Base-by-base conservation (phyloP, 2,329 filamentous ascomycete species). In the Rhinocladiella mackenziei region DNA sequence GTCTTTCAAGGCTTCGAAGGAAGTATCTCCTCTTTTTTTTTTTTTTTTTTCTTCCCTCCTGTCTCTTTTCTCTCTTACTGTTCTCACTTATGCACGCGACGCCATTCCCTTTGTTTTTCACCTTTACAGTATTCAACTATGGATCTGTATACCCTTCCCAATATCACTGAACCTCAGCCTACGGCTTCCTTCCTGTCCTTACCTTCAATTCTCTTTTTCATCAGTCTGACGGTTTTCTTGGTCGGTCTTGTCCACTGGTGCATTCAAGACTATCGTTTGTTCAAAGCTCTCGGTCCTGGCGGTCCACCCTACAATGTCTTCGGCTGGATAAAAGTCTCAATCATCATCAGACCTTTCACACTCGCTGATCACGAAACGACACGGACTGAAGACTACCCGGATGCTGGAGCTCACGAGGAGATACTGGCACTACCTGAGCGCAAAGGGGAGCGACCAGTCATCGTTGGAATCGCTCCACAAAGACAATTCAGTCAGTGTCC, bases 401-500 rank as follows among this genome's bases (percentile, higher is more conserved):
- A 41, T 2, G 14, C 26, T 23, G 45, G 43, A n/a, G 50, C 42
- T 42, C 45, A 43, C 37, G 48, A 45, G 25, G 45, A 51, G 6
- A 74, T 92, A 18, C 56, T 62, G 23, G 63, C 66, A 22, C 71
- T 92, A 0, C 80, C 83, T 1, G 72, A 72, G 44, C 80, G 87
- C 0, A 60, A 65, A 2, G 83, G 83, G 0, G 70, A 74, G 1
- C 76, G 85, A 1, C 88, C 87, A 1, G 61, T 65, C 2, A 82
- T 89, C 7, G 77, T 73, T 29, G 87, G 87, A 36, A 86, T 94
- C 45, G 87, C 86, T 1, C 87, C 87, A 0, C 87, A 94, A 59
- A 77, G 87, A 2, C 87, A 94, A 65, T 72, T 83, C 13, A 77
- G 83, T 61, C 86, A 94, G 60, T 73, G 73, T 29, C 77, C 78